These are phyloP conservation scores for Senna tora DNA, from an alignment of 306 rosid species.

Conservation along the genomic window DNA sequence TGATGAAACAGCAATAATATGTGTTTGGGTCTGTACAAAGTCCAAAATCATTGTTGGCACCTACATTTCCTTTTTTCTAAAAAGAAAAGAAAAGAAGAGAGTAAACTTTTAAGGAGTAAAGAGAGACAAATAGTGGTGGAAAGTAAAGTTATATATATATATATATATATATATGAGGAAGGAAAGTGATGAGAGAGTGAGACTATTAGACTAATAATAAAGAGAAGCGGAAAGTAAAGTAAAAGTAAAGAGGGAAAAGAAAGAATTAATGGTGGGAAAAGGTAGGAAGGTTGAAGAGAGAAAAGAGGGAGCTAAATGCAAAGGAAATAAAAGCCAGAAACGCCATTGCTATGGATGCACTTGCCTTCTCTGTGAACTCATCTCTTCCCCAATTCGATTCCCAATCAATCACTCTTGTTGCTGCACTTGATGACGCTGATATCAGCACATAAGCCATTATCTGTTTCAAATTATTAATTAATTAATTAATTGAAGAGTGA, in stretches of 20 bases:
- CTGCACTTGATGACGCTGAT: slow-evolving; percentile 90
- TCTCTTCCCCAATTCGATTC: slow-evolving; percentile 97
- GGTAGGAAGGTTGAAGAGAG: slow-evolving; percentile 68
- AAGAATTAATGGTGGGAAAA: too few species aligned
- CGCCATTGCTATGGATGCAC: slow-evolving; percentile 80
- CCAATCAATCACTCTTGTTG: slow-evolving; percentile 91
- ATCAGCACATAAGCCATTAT: slow-evolving; percentile 85
- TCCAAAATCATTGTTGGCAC: too few species aligned
- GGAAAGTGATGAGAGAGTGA: too few species aligned
- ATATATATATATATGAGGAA: too few species aligned
- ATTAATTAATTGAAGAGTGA: too few species aligned
- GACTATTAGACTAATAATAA: too few species aligned
- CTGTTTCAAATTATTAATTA: slow-evolving; percentile 53
- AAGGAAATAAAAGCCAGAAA: slow-evolving; percentile 81
- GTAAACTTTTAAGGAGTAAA: not conserved
- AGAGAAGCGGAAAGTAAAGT: slow-evolving; percentile 33
- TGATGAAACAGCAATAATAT: too few species aligned
- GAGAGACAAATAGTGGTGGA: not conserved
- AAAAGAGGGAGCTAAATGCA: slow-evolving; percentile 83
- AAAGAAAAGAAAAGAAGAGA: not conserved
- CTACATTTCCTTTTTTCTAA: too few species aligned
- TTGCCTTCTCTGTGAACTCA: slow-evolving; percentile 88
- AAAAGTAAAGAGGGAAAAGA: slow-evolving; percentile 7
- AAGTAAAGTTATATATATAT: too few species aligned
- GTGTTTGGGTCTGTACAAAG: too few species aligned